Base-by-base conservation (phyloP, 2,329 filamentous ascomycete genomes). In the Samsoniella hepiali region DNA sequence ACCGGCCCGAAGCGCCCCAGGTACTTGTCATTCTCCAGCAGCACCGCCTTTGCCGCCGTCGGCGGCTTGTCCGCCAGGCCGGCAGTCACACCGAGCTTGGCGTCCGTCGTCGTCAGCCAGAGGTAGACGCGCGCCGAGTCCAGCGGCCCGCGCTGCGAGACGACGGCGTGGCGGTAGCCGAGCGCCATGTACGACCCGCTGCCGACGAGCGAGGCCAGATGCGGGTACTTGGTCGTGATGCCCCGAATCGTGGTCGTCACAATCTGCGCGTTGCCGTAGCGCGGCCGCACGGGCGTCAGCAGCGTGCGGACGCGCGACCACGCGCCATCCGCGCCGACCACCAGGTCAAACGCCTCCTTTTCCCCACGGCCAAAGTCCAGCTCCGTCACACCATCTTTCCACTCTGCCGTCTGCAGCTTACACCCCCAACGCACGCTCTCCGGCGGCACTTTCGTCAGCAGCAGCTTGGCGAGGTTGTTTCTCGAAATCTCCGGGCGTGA, bases 271-370 rank as follows among this genome's bases (percentile, higher is more conserved):
- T 79, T 76, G 3, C 71, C 74, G 64, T 78, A 79, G 4, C 65
- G 63, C 1, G 78, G 81, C 64, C 69, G 72, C 3, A 70, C 68
- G 32, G 75, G 66, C 1, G 74, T 75, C 10, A 80, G 65, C 3
- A 78, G 63, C 1, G 64, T 60, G 1, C 80, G 73, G 4, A 80
- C 69, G 63, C 71, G 76, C 15, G 68, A 74, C 75, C 77, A 79
- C 1, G 77, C 76, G 8, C 78, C 78, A 68, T 77, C 76, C 0
- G 75, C 76, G 10, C 78, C 77, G 34, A 78, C 70, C 3, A 77
- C 72, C 1, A 79, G 65, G 58, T 79, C 77, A 58, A 74, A 77
- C 1, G 63, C 62, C n/a, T 65, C 44, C 3, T 56, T 67, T 38
- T 67, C 66, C 22, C 65, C 54, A 10, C 58, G 5, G 15, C 67